Base-by-base conservation (phyloP, 345 rosid species). In the Populus nigra region DNA sequence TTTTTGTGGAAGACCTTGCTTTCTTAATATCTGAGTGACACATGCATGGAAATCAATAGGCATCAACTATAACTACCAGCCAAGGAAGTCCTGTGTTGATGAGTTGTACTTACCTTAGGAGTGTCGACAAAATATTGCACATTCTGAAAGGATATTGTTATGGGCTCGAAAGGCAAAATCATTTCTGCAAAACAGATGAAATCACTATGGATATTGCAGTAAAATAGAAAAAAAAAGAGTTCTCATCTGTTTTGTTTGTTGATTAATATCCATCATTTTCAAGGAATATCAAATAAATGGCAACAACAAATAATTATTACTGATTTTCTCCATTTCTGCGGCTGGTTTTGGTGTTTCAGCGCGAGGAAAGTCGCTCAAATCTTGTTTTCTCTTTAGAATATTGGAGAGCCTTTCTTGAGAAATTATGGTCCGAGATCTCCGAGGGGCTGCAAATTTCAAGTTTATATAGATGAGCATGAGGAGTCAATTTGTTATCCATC, bases 121-220 rank as follows among this genome's bases (percentile, higher is more conserved):
- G 85, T 72, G 70, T 86, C 81, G 5, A 86, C 81, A 53, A 36
- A 82, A 75, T 86, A 86, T 8, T 50, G 82, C 8, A 86, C 25
- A 7, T 79, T 75, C 53, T 82, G 69, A 69, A 86, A 86, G 69
- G 84, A 62, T 49, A 86, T 39, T 12, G 84, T 69, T 66, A 73
- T 36, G 41, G 88, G 87, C 47, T 84, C 82, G 18, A 82, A 86
- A 17, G 85, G 87, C 31, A 86, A 77, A 69, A 66, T 76, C 82
- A 79, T 81, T 39, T 81, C 80, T 80, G 66, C 55, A 50, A 55
- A 18, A 57, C 18, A 17, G 33, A 33, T 66, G 33, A 13, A 66
- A 20, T 15, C 22, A 71, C 10, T 18, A 7, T 23, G 13, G 1
- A 9, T 23, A 22, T 59, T 59, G n/a, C 75, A 55, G n/a, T 15